Evolutionary conservation across 2,329 filamentous ascomycete species (phyloP).

Genomic region (Aspergillus tamarii): DNA sequence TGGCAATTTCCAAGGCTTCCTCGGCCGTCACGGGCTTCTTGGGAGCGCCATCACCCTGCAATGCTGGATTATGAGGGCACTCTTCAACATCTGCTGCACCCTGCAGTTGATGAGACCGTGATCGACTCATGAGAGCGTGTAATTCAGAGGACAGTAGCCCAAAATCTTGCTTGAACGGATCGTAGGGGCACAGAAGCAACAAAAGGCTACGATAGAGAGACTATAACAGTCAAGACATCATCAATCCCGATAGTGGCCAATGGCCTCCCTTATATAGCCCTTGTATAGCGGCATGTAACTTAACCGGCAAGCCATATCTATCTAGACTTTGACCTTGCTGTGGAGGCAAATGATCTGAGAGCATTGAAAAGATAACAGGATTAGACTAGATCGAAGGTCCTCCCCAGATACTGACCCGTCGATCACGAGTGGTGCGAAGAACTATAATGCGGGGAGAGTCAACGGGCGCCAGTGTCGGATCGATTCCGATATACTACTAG

Average conservation of each 20-base stretch:
- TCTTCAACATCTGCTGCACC: conserved; percentile 17
- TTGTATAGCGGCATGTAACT: conserved; percentile 8
- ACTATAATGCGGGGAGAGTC: conserved; percentile 6
- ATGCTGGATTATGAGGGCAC: conserved; percentile 8
- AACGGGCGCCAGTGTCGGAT: not conserved
- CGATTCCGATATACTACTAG: not conserved
- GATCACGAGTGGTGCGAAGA: conserved; percentile 1
- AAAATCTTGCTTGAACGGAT: not conserved
- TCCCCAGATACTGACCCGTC: conserved; percentile 5
- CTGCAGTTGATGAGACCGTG: conserved; percentile 7
- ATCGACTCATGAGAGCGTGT: conserved; percentile 6
- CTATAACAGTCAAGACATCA: too few relatives aligned
- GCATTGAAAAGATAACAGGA: conserved; percentile 5
- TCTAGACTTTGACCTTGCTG: not conserved
- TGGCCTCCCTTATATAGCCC: conserved; percentile 12
- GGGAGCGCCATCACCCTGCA: conserved; percentile 8
- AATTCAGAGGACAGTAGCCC: not conserved
- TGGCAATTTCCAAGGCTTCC: conserved; percentile 25
- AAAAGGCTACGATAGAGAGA: not conserved
- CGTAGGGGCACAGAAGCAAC: not conserved
- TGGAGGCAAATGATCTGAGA: not conserved
- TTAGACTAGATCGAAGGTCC: not conserved
- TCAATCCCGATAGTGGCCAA: not conserved
- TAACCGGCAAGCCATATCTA: not conserved
- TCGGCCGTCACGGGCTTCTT: conserved; percentile 22